phyloP scores from a whole-genome alignment of 108 stramenopile species.

The Conticribra weissflogii region DNA sequence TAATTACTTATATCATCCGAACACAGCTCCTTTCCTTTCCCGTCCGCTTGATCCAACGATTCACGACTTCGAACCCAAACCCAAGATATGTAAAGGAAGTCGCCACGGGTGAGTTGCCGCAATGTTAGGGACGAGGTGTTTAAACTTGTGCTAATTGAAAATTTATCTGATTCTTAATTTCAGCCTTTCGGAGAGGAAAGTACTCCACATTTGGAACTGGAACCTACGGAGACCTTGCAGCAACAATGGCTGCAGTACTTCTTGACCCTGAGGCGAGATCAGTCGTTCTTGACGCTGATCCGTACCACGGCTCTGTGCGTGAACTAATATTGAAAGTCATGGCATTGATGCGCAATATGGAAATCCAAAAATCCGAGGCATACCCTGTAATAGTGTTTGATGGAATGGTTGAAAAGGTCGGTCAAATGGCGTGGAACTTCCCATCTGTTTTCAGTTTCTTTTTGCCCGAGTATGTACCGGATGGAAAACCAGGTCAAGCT shows the following conservation, averaged over 20 bases:
- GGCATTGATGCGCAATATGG: conserved; percentile 51
- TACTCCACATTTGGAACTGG: conserved; percentile 42
- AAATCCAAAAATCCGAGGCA: conserved; percentile 6
- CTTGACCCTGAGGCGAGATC: conserved; percentile 44
- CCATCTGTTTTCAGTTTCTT: conserved; percentile 66
- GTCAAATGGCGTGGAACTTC: background rate
- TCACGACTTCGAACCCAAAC: conserved; percentile 61
- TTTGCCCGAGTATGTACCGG: conserved; percentile 52
- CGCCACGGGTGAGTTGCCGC: too few relatives aligned
- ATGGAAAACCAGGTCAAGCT: conserved; percentile 20
- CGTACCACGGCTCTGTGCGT: conserved; percentile 37
- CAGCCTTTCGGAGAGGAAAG: conserved; percentile 49
- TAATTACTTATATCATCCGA: conserved; percentile 56
- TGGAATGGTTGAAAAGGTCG: conserved; percentile 39
- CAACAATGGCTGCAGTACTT: conserved; percentile 50
- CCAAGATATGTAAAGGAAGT: conserved; percentile 53
- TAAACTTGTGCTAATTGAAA: too few relatives aligned
- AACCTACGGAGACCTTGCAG: conserved; percentile 49
- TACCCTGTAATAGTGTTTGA: conserved; percentile 11
- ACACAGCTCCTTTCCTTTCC: conserved; percentile 64
- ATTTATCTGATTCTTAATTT: too few relatives aligned
- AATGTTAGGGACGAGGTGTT: too few relatives aligned
- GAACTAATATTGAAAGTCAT: conserved; percentile 61
- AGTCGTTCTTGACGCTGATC: conserved; percentile 44
- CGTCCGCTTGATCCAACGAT: conserved; percentile 48